Base-by-base conservation (phyloP, 2,329 filamentous ascomycete species). In the Xylaria hypoxylon region DNA sequence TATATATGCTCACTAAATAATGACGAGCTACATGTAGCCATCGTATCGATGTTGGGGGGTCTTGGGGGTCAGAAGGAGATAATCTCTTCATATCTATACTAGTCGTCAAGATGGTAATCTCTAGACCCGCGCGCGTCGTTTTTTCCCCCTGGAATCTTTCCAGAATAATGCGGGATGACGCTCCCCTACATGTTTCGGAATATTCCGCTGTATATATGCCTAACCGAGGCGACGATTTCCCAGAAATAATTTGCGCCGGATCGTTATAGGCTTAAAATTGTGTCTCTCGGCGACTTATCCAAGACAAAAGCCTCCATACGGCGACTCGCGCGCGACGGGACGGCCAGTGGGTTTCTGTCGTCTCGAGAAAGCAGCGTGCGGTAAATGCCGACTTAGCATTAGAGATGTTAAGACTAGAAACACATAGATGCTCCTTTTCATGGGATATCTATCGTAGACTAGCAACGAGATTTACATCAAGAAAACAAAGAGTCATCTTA, bases 161-260 rank as follows among this genome's bases (percentile, higher is more conserved):
- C 57, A 69, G 64, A 67, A 69, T 22, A 47, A 64, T 67, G 67
- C 67, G 40, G 31, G 64, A 68, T 68, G 66, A 68, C 59, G 62
- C 55, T 22, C 1, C 62, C 26, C 59, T 53, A 56, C 65, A 45
- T n/a, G 26, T 68, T 42, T 64, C 64, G 63, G 63, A 51, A 59
- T 50, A 26, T 61, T 42, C 59, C 63, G 63, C 45, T 57, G 28
- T 28, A n/a, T 17, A 24, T 50, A 24, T 47, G 53, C 28, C 51
- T 42, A 28, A 35, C 50, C 51, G 62, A 7, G 47, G 40, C 59
- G 48, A 28, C 42, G 24, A 60, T 11, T 31, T 59, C 28, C 19
- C 26, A 53, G 24, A 47, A 51, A 3, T 40, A 24, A 15, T 57
- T 48, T 10, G 51, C 35, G 28, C 24, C 40, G 22, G 24, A 6